Percentiles rank a stretch among this genome's conserved stretches.
phyloP scores from a whole-genome alignment of 768 basidiomycete genomes.

The Hysterangium stoloniferum region DNA sequence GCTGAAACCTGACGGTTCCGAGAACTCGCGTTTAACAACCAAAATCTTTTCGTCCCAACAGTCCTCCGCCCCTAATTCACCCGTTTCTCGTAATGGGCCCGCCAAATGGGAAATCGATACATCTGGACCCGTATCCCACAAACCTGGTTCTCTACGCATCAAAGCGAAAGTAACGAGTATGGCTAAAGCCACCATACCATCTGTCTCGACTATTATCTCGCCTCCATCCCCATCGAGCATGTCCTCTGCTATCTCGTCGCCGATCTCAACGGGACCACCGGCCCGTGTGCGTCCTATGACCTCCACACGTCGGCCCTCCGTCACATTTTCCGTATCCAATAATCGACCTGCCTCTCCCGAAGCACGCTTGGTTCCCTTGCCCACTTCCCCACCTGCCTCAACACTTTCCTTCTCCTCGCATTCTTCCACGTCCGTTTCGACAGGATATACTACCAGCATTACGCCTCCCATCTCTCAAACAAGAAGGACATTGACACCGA shows the following conservation, averaged over 20 bases:
- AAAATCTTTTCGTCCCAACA: not conserved
- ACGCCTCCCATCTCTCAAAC: too few species aligned
- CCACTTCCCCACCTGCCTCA: constrained; percentile 65
- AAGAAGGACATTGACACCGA: too few species aligned
- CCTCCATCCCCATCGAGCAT: constrained; percentile 22
- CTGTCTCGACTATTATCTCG: constrained; percentile 27
- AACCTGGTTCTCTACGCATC: constrained; percentile 29
- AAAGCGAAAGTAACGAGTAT: constrained; percentile 55
- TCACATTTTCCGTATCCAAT: constrained; percentile 47
- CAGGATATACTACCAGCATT: too few species aligned
- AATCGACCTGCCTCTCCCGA: not conserved
- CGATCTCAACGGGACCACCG: not conserved
- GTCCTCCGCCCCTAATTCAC: not conserved
- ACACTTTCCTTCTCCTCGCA: constrained; percentile 69
- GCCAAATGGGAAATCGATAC: too few species aligned
- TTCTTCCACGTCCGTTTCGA: constrained; percentile 57
- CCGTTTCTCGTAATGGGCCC: too few species aligned
- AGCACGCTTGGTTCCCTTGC: constrained; percentile 15
- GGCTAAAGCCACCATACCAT: constrained; percentile 36
- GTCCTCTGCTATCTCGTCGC: constrained; percentile 16
- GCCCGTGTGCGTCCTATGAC: constrained; percentile 18
- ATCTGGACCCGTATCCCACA: too few species aligned
- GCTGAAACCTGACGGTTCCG: not conserved
- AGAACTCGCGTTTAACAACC: not conserved
- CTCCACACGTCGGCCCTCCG: constrained; percentile 41